Base-by-base conservation (phyloP, 1,284 basidiomycete genomes). In the Xanthoconium separans region DNA sequence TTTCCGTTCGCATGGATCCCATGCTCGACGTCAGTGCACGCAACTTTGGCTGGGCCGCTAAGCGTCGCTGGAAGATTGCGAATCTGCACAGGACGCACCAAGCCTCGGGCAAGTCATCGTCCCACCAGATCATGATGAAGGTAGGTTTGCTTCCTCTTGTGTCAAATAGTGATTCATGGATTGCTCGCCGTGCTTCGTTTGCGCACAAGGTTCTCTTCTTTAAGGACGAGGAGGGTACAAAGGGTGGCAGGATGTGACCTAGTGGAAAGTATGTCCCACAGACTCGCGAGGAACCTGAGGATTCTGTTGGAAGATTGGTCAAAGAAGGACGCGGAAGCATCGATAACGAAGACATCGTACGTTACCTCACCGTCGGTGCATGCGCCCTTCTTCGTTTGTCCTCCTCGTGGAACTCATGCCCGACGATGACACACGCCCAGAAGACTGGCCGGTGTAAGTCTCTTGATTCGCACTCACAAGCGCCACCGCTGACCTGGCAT, bases 401-500 rank as follows among this genome's bases (percentile, higher is more conserved):
- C n/a, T 47, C 43, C 31, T 48, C 44, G 22, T 41, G 13, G 44
- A 27, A 22, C 39, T 52, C 20, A 51, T 4, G 20, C 36, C 33
- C 6, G 34, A 47, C 29, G 33, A 39, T 42, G 34, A 13, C 56
- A 84, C 91, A 9, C 80, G 92, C 55, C 90, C 91, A 4, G 93
- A 95, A 63, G 92, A 95, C 68, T 94, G 89, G 86, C 91, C 91
- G 44, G 89, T 92, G 85, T 89, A 76, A 57, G 82, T 77, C n/a
- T 22, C 39, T 42, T n/a, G 45, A 50, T 53, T 37, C 22, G 5
- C 37, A 48, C 54, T 20, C 16, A 3, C 15, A 18, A n/a, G 37
- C 16, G 34, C 12, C 11, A 9, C 3, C n/a, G n/a, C 47, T 57
- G 45, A 65, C 27, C 7, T 20, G 15, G 34, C 7, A 3, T 48